Conservation (phyloP, 495 filamentous ascomycete genomes). For the Penicillium pancosmium region DNA sequence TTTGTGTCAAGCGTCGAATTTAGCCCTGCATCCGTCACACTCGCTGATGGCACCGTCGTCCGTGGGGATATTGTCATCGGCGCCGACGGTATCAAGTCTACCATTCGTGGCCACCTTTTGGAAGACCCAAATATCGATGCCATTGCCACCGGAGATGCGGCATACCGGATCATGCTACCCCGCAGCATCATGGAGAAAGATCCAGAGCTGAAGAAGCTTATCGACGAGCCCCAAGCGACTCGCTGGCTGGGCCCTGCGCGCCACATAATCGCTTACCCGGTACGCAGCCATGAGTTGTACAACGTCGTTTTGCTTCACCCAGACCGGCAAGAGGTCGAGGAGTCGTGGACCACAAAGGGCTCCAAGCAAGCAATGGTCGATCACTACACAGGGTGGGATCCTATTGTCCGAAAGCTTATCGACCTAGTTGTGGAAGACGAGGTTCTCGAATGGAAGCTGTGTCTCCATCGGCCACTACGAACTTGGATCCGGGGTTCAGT, state of each 20-base stretch:
- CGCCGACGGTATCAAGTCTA: slow-evolving; percentile 53
- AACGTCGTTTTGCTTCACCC: slow-evolving; percentile 49
- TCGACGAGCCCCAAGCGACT: slow-evolving; percentile 42
- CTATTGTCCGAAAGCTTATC: slow-evolving; percentile 38
- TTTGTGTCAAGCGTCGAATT: slow-evolving; percentile 36
- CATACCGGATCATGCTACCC: slow-evolving; percentile 47
- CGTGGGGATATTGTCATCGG: slow-evolving; percentile 46
- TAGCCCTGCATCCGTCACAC: slow-evolving; percentile 33
- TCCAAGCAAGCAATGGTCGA: slow-evolving; percentile 47
- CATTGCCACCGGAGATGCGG: slow-evolving; percentile 46
- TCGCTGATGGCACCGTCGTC: slow-evolving; percentile 38
- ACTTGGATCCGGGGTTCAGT: slow-evolving; percentile 61
- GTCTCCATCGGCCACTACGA: slow-evolving; percentile 56
- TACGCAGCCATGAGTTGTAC: slow-evolving; percentile 45
- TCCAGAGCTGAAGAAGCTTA: slow-evolving; percentile 34
- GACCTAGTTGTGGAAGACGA: slow-evolving; percentile 48
- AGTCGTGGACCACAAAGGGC: slow-evolving; percentile 48
- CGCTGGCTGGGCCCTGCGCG: slow-evolving; percentile 48
- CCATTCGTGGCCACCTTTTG: slow-evolving; percentile 35
- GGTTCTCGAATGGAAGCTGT: slow-evolving; percentile 68
- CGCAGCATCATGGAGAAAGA: slow-evolving; percentile 41
- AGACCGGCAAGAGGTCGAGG: slow-evolving; percentile 38
- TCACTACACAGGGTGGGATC: slow-evolving; percentile 44
- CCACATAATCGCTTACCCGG: slow-evolving; percentile 49
- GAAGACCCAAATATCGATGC: slow-evolving; percentile 31